Conservation (phyloP, 75 land plant genomes). For the Picea glauca region DNA sequence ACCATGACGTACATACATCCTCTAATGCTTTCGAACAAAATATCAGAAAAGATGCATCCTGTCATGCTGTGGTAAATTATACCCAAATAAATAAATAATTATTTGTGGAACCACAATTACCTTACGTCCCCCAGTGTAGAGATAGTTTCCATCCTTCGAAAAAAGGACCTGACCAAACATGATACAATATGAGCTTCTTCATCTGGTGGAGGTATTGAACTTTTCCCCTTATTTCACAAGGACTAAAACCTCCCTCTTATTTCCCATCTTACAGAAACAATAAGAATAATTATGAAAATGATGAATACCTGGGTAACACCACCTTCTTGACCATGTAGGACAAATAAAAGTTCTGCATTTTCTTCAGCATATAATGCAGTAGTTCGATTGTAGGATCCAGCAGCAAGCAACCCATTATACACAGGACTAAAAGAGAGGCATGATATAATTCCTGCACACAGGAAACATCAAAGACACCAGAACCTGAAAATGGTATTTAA, state of each 20-base stretch:
- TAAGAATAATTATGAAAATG: not conserved
- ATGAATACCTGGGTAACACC: constrained; percentile 89
- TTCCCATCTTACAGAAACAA: not conserved
- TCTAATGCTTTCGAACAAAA: not conserved
- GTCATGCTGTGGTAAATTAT: not conserved
- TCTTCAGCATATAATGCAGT: constrained; percentile 78
- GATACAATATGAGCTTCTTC: not conserved
- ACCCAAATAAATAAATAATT: not conserved
- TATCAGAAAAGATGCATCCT: not conserved
- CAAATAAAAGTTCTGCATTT: constrained; percentile 83
- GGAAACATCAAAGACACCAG: not conserved
- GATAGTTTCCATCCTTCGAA: constrained; percentile 95
- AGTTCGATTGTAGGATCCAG: constrained; percentile 87
- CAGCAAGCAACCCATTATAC: constrained; percentile 73
- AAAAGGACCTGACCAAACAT: constrained; percentile 69
- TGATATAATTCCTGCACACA: constrained; percentile 77
- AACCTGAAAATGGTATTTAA: not conserved
- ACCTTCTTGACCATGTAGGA: constrained; percentile 95
- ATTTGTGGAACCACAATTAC: constrained; percentile 26
- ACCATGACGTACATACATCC: too few species aligned
- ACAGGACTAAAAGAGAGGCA: constrained; percentile 73
- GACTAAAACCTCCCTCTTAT: too few species aligned
- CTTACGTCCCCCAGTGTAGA: constrained; percentile 96
- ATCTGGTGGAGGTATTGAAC: not conserved
- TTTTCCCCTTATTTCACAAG: not conserved